A percentile compares a stretch with the other conserved stretches of the same genome.
These are phyloP conservation scores for Citrus australasica DNA, from an alignment of 345 rosid genomes.

Conservation along the genomic window DNA sequence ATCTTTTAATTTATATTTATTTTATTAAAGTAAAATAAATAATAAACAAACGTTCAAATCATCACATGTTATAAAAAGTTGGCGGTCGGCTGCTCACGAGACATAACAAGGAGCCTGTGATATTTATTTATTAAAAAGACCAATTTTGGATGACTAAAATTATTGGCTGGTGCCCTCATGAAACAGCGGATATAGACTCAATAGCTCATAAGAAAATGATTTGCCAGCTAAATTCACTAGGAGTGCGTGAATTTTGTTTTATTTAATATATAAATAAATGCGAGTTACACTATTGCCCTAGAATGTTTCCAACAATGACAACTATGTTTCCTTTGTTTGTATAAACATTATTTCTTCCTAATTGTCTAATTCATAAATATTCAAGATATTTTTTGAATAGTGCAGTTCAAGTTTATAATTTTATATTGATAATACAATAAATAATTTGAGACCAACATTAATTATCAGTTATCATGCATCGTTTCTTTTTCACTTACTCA, in stretches of 20 bases:
- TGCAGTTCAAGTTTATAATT: too few species aligned
- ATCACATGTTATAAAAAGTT: not conserved
- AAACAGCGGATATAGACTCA: slow-evolving; percentile 6
- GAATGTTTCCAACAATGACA: not conserved
- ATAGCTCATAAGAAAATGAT: not conserved
- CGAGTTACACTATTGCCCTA: not conserved
- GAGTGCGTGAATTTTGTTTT: not conserved
- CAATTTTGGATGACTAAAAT: not conserved
- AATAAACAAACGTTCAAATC: too few species aligned
- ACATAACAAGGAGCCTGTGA: not conserved
- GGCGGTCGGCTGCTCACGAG: not conserved
- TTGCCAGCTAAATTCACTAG: slow-evolving; percentile 3
- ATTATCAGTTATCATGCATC: too few species aligned
- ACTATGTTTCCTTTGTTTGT: too few species aligned
- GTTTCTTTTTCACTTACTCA: too few species aligned
- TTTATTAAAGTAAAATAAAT: too few species aligned
- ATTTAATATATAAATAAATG: not conserved
- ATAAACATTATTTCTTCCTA: too few species aligned
- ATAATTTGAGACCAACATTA: too few species aligned
- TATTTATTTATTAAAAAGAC: not conserved
- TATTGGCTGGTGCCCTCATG: not conserved
- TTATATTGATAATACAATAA: too few species aligned
- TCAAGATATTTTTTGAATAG: too few species aligned
- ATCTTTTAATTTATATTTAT: too few species aligned
- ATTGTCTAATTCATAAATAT: too few species aligned